Evolutionary conservation across 768 basidiomycete genomes (phyloP).

Genomic region (Pisolithus sp.): DNA sequence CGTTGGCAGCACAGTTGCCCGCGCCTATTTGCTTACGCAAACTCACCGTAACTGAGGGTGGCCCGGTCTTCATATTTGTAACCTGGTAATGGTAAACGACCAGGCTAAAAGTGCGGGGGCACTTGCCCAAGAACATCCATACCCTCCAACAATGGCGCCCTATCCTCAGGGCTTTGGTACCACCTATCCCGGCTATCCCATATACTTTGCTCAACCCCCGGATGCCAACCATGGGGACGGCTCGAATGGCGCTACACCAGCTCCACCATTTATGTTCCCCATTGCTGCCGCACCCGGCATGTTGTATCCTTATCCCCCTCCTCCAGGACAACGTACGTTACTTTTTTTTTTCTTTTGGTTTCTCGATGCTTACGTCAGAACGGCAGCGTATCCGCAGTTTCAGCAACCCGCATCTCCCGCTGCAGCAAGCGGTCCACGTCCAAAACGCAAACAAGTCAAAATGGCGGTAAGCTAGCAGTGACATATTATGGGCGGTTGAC

Average conservation of each 20-base stretch:
- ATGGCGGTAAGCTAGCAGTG: constrained; percentile 41
- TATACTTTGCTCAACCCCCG: constrained; percentile 27
- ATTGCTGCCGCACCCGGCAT: constrained; percentile 35
- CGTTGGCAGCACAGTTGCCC: constrained; percentile 7
- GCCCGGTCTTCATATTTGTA: constrained; percentile 22
- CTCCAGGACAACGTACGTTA: constrained; percentile 31
- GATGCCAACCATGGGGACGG: constrained; percentile 29
- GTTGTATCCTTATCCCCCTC: constrained; percentile 38
- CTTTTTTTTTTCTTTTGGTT: constrained; percentile 1
- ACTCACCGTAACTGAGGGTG: constrained; percentile 16
- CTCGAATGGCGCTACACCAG: constrained; percentile 21
- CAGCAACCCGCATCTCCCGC: constrained; percentile 17
- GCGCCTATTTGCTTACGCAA: constrained; percentile 29
- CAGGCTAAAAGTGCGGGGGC: constrained; percentile 29
- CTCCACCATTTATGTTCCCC: constrained; percentile 32
- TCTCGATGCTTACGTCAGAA: constrained; percentile 10
- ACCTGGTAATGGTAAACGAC: constrained; percentile 25
- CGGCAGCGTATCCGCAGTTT: constrained; percentile 28
- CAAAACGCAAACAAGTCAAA: constrained; percentile 52
- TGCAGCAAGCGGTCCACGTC: constrained; percentile 20
- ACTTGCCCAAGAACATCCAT: constrained; percentile 30
- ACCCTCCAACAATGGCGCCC: constrained; percentile 23
- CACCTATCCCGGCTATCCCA: constrained; percentile 26
- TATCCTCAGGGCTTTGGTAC: constrained; percentile 23
- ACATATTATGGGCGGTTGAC: constrained; percentile 1